Conservation (phyloP, 768 basidiomycete species). For the Amanita inopinata region DNA sequence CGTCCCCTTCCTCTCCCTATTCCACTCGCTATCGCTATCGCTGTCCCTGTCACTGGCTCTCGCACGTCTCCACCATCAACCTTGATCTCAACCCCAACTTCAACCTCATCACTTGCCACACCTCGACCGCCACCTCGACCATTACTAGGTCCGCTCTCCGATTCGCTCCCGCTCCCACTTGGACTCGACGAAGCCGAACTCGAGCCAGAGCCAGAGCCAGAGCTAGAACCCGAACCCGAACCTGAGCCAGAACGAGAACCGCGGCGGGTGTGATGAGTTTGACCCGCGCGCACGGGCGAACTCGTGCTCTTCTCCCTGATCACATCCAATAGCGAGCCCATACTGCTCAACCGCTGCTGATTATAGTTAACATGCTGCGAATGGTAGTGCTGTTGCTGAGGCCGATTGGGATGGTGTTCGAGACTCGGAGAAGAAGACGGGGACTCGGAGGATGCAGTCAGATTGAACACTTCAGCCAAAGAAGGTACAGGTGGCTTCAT, state of each 20-base stretch:
- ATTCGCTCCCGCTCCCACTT: background rate
- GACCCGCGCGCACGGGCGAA: slow-evolving; percentile 3
- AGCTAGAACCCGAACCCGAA: background rate
- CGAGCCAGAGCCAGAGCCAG: background rate
- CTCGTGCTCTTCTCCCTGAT: slow-evolving; percentile 21
- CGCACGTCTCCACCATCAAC: too few species aligned
- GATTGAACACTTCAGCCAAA: too few species aligned
- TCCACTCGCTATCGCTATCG: too few species aligned
- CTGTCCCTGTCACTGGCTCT: too few species aligned
- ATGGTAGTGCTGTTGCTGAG: background rate
- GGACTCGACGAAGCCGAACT: background rate
- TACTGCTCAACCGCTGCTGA: background rate
- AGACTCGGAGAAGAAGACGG: too few species aligned
- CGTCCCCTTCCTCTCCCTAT: slow-evolving; percentile 10
- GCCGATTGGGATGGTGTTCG: background rate
- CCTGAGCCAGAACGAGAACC: background rate
- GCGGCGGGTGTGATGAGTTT: too few species aligned
- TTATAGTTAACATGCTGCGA: too few species aligned
- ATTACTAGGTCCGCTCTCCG: too few species aligned
- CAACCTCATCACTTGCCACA: too few species aligned
- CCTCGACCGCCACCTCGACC: too few species aligned
- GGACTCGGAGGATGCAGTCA: too few species aligned
- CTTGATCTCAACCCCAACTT: slow-evolving; percentile 8
- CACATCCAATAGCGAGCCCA: slow-evolving; percentile 12
- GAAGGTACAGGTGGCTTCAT: too few species aligned